Evolutionary conservation across 345 rosid genomes (phyloP), one percentile per base, ranked within the genome.

Genomic region (Cardamine resedifolia): DNA sequence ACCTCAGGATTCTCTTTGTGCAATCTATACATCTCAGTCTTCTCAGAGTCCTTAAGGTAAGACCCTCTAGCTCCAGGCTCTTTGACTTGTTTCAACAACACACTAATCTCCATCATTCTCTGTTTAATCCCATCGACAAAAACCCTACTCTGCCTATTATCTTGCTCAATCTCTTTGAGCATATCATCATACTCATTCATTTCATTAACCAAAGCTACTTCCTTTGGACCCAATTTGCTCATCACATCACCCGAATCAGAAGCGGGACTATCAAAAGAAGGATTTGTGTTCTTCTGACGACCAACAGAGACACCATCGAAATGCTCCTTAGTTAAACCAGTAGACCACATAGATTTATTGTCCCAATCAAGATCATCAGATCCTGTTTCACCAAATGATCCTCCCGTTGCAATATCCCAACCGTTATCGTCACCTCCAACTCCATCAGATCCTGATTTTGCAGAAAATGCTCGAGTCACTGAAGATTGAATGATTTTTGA

Each of bases 51-150:
- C 78, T 90, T 95, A 58, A 95, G 82, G 67, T 90, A 95, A 59
- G 96, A 71, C 0, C 98, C 99, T 76, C 99, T 80, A 23, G 86
- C 90, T 20, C 99, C 99, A 60, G 96, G 99, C 78, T 95, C 96
- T 67, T 65, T 77, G 15, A 88, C 90, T 79, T 91, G 96, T 82
- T 90, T 88, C 82, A 91, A 64, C 75, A 91, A 45, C 48, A 79
- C 80, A 65, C 82, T 68, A 16, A 76, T 80, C 77, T 88, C 94
- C 7, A 21, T 68, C 84, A 90, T 58, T 75, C 85, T 84, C 43
- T 84, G 58, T 15, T 58, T 78, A 89, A 91, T 86, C 21, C 86
- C 82, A 26, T 83, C 85, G 20, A 88, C 85, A 63, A 80, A 90
- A 59, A 64, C 87, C 74, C 69, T 78, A 60, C 84, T 52, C 74